Base-by-base conservation (phyloP, 2,329 filamentous ascomycete genomes). In the Scytalidium lignicola region DNA sequence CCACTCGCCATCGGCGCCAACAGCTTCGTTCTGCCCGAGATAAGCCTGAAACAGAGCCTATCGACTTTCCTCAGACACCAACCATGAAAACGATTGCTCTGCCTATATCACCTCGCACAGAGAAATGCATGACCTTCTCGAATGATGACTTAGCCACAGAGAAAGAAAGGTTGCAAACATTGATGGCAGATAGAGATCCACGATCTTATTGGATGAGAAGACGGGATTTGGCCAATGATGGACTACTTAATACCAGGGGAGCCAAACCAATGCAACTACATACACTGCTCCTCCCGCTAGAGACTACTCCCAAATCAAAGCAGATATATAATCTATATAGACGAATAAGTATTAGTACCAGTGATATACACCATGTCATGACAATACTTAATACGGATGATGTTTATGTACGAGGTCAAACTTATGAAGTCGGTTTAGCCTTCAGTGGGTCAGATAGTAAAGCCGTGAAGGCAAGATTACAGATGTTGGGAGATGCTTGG, bases 151-250 rank as follows among this genome's bases (percentile, higher is more conserved):
- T 20, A 20, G 21, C 28, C 2, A 32, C 39, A 20, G 18, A 37
- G 1, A 55, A 56, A 22, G 41, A 51, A 41, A 28, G 41, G n/a
- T 49, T 55, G 15, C 50, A 57, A 17, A 58, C 57, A 4, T 45
- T 50, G 13, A 44, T 67, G n/a, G 51, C 55, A 2, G 56, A 62
- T 49, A 55, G 51, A 10, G 63, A 66, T 46, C 60, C 62, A 18
- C 57, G 61, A 46, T 59, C 58, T 9, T 64, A 65, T 46, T 44
- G 63, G 15, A 65, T 65, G 51, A 60, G 53, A 47, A 51, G 54
- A 23, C 62, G 60, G 44, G 4, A n/a, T 37, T 37, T n/a, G 32
- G 15, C 5, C 10, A 17, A 4, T 13, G 32, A 37, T 13, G n/a
- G n/a, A n/a, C n/a, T 13, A 37, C 32, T 17, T 37, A 28, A 7